phyloP scores from a whole-genome alignment of 352 stramenopile genomes.

The Pythium vanterpoolii region DNA sequence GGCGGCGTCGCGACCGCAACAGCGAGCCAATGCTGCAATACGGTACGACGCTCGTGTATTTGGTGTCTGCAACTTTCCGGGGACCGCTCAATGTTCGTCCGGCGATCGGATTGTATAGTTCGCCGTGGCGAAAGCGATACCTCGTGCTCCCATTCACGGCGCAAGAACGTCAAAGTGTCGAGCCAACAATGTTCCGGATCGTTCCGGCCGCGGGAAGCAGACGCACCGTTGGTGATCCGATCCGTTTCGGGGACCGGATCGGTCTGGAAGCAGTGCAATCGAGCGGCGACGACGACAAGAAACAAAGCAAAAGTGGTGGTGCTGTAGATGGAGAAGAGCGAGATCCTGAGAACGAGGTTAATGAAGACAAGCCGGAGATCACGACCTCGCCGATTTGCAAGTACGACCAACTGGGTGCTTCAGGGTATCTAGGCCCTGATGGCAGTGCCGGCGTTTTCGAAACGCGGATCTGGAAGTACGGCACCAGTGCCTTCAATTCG shows the following conservation, averaged over 20 bases:
- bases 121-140: conserved; percentile 80
- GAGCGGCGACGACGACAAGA: background rate
- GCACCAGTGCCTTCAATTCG: conserved; percentile 80
- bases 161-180: conserved; percentile 61
- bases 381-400: conserved; percentile 46
- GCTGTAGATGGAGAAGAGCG: conserved; percentile 2
- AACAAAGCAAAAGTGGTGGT: background rate
- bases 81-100: conserved; percentile 70
- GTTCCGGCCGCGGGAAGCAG: conserved; percentile 54
- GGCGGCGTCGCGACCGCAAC: conserved; percentile 10
- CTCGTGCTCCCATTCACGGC: conserved; percentile 73
- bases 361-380: conserved; percentile 4
- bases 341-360: background rate
- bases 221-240: conserved; percentile 51
- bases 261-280: conserved; percentile 51
- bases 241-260: conserved; percentile 80
- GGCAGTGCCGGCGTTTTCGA: conserved; percentile 68
- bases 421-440: conserved; percentile 78
- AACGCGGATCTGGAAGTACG: conserved; percentile 84
- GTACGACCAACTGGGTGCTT: conserved; percentile 77
- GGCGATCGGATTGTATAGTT: conserved; percentile 76
- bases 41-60: conserved; percentile 61
- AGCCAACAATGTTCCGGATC: conserved; percentile 74
- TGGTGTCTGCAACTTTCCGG: conserved; percentile 71
- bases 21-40: conserved; percentile 35